phyloP scores from a whole-genome alignment of 352 stramenopile genomes.

The Pseudoperonospora humuli region DNA sequence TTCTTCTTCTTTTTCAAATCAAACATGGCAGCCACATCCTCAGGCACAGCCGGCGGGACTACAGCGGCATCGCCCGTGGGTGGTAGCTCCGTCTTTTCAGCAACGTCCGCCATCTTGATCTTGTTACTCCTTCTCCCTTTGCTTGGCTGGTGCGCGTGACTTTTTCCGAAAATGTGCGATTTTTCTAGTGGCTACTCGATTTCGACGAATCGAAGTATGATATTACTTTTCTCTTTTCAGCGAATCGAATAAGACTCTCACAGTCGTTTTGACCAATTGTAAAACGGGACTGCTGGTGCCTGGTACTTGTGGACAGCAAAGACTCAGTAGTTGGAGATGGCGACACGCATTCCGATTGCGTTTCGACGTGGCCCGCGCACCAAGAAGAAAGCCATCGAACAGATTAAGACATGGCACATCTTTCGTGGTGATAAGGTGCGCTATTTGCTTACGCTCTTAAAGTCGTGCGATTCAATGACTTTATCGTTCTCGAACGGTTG shows the following conservation, averaged over 20 bases:
- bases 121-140: slow-evolving; percentile 5
- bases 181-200: slow-evolving; percentile 40
- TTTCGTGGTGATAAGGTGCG: slow-evolving; percentile 65
- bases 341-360: slow-evolving; percentile 66
- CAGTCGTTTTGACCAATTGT: slow-evolving; percentile 23
- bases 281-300: not conserved
- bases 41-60: slow-evolving; percentile 44
- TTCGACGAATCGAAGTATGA: too few species aligned
- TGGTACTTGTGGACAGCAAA: slow-evolving; percentile 22
- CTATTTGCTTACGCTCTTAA: not conserved
- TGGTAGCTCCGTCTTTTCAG: slow-evolving; percentile 36
- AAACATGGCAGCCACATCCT: slow-evolving; percentile 86
- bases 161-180: slow-evolving; percentile 16
- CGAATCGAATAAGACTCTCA: too few species aligned
- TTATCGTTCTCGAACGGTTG: not conserved
- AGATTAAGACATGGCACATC: slow-evolving; percentile 80
- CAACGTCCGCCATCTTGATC: slow-evolving; percentile 49
- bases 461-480: not conserved
- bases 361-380: slow-evolving; percentile 68
- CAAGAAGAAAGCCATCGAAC: slow-evolving; percentile 72
- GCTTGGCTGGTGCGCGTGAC: slow-evolving; percentile 22
- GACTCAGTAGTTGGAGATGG: slow-evolving; percentile 30
- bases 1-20: slow-evolving; percentile 89
- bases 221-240: too few species aligned
- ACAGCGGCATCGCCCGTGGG: slow-evolving; percentile 30